These are phyloP conservation scores for Trametes elegans DNA, from an alignment of 768 basidiomycete species.

Conservation along the genomic window DNA sequence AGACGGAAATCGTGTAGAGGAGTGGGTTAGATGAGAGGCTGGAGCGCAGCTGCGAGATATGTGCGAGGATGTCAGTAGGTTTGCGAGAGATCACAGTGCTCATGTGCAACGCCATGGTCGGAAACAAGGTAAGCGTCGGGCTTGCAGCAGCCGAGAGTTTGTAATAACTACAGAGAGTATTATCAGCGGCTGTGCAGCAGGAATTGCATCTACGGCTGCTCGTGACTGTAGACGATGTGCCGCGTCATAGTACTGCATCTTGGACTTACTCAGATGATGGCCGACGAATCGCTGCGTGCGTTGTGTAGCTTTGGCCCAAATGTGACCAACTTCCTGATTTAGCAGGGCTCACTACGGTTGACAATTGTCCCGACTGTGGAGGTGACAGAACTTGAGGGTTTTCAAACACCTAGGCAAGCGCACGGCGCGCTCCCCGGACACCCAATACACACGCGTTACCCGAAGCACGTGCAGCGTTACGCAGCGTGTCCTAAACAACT, in stretches of 20 bases:
- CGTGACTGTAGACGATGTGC: no score
- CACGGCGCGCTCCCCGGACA: not conserved
- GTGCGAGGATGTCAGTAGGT: constrained; percentile 12
- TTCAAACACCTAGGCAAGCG: not conserved
- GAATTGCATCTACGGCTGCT: no score
- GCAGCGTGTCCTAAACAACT: not conserved
- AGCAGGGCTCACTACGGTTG: no score
- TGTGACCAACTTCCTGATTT: no score
- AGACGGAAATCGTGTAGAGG: constrained; percentile 43
- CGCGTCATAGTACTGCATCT: no score
- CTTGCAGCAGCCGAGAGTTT: no score
- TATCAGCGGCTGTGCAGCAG: no score
- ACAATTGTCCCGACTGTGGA: not conserved
- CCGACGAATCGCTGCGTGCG: no score
- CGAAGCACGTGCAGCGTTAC: constrained; percentile 4
- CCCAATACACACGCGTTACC: not conserved
- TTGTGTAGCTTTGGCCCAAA: no score
- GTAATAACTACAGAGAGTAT: no score
- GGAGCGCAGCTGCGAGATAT: constrained; percentile 1
- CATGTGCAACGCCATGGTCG: constrained; percentile 16
- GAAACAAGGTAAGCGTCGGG: not conserved
- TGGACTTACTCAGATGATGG: no score
- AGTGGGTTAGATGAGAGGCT: constrained; percentile 5
- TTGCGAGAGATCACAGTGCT: constrained; percentile 21
- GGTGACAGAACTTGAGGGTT: not conserved